Conservation (phyloP, 306 rosid genomes). For the Castanea sativa region DNA sequence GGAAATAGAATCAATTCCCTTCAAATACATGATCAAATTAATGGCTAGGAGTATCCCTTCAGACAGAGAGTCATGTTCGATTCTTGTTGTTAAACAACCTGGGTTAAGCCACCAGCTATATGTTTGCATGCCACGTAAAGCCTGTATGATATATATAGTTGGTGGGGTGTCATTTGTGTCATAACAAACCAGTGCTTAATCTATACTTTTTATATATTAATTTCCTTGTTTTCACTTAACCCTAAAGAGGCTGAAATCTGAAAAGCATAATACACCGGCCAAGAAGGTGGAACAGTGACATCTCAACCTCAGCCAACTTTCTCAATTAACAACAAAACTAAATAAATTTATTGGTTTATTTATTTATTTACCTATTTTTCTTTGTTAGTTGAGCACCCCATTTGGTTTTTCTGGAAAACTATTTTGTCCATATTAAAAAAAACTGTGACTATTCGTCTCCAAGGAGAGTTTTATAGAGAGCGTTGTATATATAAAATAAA, state of each 20-base stretch:
- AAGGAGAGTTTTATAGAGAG: too few relatives aligned
- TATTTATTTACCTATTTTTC: conserved; percentile 24
- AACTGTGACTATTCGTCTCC: too few relatives aligned
- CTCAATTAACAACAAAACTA: conserved; percentile 30
- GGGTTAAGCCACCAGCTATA: background rate
- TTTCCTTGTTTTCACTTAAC: background rate
- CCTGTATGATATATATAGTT: background rate
- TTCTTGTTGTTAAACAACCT: background rate
- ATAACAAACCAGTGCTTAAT: too few relatives aligned
- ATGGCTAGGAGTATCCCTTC: background rate
- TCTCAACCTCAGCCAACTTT: conserved; percentile 55
- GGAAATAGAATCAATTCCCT: too few relatives aligned
- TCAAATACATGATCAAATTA: too few relatives aligned
- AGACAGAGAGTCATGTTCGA: background rate
- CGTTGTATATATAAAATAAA: too few relatives aligned
- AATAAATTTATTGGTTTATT: conserved; percentile 23
- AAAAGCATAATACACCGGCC: conserved; percentile 35
- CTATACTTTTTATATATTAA: background rate
- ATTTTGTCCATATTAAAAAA: too few relatives aligned
- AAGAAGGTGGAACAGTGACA: conserved; percentile 44
- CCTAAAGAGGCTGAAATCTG: conserved; percentile 9
- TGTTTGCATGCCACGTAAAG: background rate
- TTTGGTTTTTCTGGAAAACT: background rate
- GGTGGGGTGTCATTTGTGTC: background rate
- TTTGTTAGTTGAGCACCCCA: conserved; percentile 21